These are phyloP conservation scores for Coprinopsis strossmayeri DNA, from an alignment of 768 basidiomycete species.

Conservation along the genomic window DNA sequence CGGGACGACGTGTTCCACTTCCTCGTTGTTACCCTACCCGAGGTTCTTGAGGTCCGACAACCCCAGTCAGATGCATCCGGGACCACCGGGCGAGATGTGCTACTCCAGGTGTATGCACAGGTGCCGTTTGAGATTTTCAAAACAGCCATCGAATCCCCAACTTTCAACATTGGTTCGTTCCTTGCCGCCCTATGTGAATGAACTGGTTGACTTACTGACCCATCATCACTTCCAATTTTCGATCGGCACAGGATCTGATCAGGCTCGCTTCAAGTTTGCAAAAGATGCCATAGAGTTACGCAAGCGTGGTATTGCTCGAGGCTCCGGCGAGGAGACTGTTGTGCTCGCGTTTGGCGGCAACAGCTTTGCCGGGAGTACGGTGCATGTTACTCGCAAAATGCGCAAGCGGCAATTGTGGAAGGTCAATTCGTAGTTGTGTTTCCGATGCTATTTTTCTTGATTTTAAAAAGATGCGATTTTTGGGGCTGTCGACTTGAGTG, in stretches of 20 bases:
- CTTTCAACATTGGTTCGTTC: slow-evolving; percentile 69
- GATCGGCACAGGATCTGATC: slow-evolving; percentile 55
- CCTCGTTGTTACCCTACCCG: slow-evolving; percentile 69
- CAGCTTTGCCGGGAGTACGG: slow-evolving; percentile 62
- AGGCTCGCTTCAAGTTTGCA: slow-evolving; percentile 86
- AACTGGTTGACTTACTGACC: background rate
- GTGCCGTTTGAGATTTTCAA: slow-evolving; percentile 90
- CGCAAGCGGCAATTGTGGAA: slow-evolving; percentile 78
- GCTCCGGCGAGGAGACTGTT: slow-evolving; percentile 74
- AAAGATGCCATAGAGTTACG: slow-evolving; percentile 83
- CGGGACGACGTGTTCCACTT: slow-evolving; percentile 75
- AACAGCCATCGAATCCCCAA: slow-evolving; percentile 69
- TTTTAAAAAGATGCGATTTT: slow-evolving; percentile 1
- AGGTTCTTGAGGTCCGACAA: slow-evolving; percentile 47
- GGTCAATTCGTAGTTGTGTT: slow-evolving; percentile 62
- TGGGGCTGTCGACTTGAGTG: background rate
- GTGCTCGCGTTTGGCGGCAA: slow-evolving; percentile 82
- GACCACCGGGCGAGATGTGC: slow-evolving; percentile 47
- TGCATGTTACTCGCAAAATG: slow-evolving; percentile 84
- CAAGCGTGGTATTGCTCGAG: slow-evolving; percentile 70
- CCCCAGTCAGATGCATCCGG: slow-evolving; percentile 27
- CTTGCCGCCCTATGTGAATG: background rate
- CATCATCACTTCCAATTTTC: background rate
- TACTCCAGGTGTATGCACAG: slow-evolving; percentile 68
- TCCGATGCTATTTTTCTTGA: slow-evolving; percentile 3